Evolutionary conservation across 169 alveolate genomes (phyloP).

Genomic region (Cryptosporidium ryanae): DNA sequence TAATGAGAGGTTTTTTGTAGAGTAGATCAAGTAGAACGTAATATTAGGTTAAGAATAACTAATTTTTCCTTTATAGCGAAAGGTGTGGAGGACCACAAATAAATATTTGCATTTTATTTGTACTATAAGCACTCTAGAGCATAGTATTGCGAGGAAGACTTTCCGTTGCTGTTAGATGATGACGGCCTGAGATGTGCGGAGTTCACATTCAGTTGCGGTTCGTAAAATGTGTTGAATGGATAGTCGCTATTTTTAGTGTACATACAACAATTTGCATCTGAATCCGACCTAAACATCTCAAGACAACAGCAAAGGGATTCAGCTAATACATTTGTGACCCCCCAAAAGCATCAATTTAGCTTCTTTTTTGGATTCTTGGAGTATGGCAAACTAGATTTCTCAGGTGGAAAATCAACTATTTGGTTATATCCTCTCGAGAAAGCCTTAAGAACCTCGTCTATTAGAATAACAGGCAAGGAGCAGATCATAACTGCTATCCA

Average conservation of each 20-base stretch:
- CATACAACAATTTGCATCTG: conserved; percentile 72
- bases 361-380: conserved; percentile 16
- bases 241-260: conserved; percentile 30
- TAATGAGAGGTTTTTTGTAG: conserved; percentile 69
- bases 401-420: conserved; percentile 56
- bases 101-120: not conserved
- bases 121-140: conserved; percentile 63
- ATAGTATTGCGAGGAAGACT: conserved; percentile 51
- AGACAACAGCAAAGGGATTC: conserved; percentile 71
- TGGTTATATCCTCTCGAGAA: conserved; percentile 85
- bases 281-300: conserved; percentile 52
- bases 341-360: conserved; percentile 71
- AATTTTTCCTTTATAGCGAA: not conserved
- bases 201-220: conserved; percentile 35
- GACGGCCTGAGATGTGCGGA: conserved; percentile 54
- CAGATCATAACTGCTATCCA: conserved; percentile 95
- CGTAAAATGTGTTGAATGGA: conserved; percentile 53
- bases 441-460: conserved; percentile 96
- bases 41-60: not conserved
- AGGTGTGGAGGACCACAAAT: conserved; percentile 72
- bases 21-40: not conserved
- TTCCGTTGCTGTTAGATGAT: conserved; percentile 66
- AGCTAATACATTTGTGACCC: conserved; percentile 51
- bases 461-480: conserved; percentile 96
- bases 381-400: not conserved